phyloP scores from a whole-genome alignment of 1,284 basidiomycete genomes.

The Sanguinoderma infundibulare region DNA sequence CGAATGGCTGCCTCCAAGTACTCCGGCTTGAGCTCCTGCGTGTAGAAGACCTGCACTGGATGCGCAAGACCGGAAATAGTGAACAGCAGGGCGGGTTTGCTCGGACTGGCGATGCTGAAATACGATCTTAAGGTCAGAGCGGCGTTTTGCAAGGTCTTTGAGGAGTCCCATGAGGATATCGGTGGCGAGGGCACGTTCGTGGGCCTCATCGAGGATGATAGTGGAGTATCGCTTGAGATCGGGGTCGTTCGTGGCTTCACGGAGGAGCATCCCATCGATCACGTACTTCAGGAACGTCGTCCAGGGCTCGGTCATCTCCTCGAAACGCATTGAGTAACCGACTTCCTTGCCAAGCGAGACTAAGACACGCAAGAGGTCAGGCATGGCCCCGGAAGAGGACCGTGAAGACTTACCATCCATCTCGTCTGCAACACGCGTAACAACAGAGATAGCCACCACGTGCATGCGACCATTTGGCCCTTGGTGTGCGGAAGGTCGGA shows the following conservation, averaged over 20 bases:
- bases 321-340: too few relatives aligned
- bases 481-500: constrained; percentile 90
- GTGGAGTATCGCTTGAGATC: constrained; percentile 90
- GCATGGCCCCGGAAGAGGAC: not conserved
- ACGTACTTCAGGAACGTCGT: constrained; percentile 97
- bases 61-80: constrained; percentile 97
- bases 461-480: constrained; percentile 94
- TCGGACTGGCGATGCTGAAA: constrained; percentile 68
- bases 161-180: constrained; percentile 97
- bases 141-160: too few relatives aligned
- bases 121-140: constrained; percentile 98
- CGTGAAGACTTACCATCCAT: constrained; percentile 79
- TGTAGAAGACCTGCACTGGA: constrained; percentile 97
- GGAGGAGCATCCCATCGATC: constrained; percentile 98
- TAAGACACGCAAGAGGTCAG: constrained; percentile 25
- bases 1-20: constrained; percentile 98
- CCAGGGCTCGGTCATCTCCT: constrained; percentile 93
- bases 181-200: constrained; percentile 97
- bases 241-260: constrained; percentile 98
- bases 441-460: constrained; percentile 98
- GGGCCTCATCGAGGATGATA: constrained; percentile 98
- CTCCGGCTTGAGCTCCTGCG: too few relatives aligned
- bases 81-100: constrained; percentile 78
- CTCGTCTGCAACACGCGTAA: constrained; percentile 98
- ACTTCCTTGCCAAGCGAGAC: too few relatives aligned